Evolutionary conservation across 148 eudicot species (phyloP), one percentile per base, ranked within the genome.

Genomic region (Simmondsia chinensis): DNA sequence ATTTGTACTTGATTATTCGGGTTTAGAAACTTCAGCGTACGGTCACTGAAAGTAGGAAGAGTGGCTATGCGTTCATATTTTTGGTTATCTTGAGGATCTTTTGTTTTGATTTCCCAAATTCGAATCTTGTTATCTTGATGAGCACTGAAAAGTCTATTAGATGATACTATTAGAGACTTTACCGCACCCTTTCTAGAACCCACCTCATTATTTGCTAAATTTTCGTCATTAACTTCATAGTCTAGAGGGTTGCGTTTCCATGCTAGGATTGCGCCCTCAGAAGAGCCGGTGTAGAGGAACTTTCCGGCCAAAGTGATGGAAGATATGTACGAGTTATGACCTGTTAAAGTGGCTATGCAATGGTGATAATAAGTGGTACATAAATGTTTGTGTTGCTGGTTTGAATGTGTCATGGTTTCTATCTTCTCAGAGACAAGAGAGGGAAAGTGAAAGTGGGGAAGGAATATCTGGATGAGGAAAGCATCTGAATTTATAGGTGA

Each of bases 111-210:
- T 74, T 66, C 78, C 97, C 97, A 89, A 7, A 89, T 80, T 18
- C 97, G 68, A 49, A 89, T 89, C 50, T 81, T 85, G 68, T 83
- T 85, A 61, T 89, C 97, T 50, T 89, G 97, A 48, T 89, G 97
- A 19, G 97, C 97, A 48, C 76, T 85, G 56, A 84, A 73, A 33
- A 89, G 70, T 54, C 62, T 82, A 34, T 78, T 73, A 13, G 70
- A 49, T 37, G 68, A 65, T 20, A 74, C 73, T 14, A 74, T 76
- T 20, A 89, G 64, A 58, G 84, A 74, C 50, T 89, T 89, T 36
- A 89, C 87, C 4, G 95, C 85, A 6, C 93, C 82, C 13, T 73
- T 78, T 29, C 94, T 79, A 7, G 75, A 47, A 13, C 64, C 64
- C 33, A 70, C 67, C 43, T 19, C 60, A 54, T 57, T 66, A 39